Percentiles rank a stretch among this genome's conserved stretches.
These are phyloP conservation scores for Monsonia emarginata DNA, from an alignment of 441 rosid genomes.

Conservation along the genomic window DNA sequence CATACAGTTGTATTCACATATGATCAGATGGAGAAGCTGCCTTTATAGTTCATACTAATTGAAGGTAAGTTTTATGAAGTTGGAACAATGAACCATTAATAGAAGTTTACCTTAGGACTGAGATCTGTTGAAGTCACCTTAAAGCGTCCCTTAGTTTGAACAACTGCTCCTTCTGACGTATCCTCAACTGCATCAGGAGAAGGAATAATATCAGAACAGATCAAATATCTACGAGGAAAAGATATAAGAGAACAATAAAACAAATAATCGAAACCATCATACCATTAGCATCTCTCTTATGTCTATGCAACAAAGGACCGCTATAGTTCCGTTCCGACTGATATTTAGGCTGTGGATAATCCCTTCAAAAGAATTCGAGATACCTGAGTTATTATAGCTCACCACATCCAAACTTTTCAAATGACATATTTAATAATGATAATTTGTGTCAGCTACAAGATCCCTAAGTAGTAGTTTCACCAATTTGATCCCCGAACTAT, in stretches of 20 bases:
- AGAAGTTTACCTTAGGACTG: constrained; percentile 67
- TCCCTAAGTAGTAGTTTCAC: neutral
- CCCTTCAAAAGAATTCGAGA: constrained; percentile 40
- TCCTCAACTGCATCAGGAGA: constrained; percentile 45
- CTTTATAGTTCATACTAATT: neutral
- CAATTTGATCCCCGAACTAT: too few relatives aligned
- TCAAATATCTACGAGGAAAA: constrained; percentile 5
- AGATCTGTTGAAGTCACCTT: constrained; percentile 79
- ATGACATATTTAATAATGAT: constrained; percentile 16
- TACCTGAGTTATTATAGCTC: constrained; percentile 12
- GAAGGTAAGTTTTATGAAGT: neutral
- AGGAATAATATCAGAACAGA: constrained; percentile 6
- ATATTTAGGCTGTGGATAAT: constrained; percentile 47
- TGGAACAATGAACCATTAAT: constrained; percentile 8
- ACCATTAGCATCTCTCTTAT: constrained; percentile 65
- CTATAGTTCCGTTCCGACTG: constrained; percentile 66
- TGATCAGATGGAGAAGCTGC: neutral
- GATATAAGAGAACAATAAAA: neutral
- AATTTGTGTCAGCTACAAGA: neutral
- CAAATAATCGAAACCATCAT: constrained; percentile 14
- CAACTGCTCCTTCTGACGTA: constrained; percentile 62
- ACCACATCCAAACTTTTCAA: constrained; percentile 3
- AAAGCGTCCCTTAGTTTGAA: constrained; percentile 79
- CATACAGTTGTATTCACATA: neutral
- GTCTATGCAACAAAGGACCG: constrained; percentile 55